These are phyloP conservation scores for Cyclotella atomus DNA, from an alignment of 108 stramenopile species.

Conservation along the genomic window DNA sequence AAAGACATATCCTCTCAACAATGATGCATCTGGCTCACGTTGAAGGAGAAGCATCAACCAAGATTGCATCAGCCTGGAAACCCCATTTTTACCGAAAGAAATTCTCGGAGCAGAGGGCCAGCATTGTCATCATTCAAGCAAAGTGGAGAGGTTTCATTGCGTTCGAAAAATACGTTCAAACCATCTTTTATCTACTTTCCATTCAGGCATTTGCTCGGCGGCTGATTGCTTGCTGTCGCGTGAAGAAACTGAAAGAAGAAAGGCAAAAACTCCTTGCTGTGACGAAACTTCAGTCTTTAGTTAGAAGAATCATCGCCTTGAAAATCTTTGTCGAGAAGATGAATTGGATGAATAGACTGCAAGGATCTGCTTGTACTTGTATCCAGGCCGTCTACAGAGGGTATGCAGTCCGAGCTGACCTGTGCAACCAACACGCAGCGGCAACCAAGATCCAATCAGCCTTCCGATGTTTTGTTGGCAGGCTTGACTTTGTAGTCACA, in stretches of 20 bases:
- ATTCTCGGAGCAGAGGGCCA: neutral
- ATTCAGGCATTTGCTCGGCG: constrained; percentile 51
- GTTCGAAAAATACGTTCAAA: constrained; percentile 48
- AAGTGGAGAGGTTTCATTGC: constrained; percentile 41
- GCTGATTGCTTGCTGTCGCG: constrained; percentile 14
- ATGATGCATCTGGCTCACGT: neutral
- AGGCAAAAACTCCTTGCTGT: neutral
- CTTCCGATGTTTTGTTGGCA: constrained; percentile 3
- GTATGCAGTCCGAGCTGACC: neutral
- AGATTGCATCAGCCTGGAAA: neutral
- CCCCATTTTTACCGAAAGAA: neutral
- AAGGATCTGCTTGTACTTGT: constrained; percentile 2
- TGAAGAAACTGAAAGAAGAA: neutral
- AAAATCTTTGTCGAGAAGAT: neutral
- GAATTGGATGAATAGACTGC: neutral
- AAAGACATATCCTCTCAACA: neutral
- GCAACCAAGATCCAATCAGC: constrained; percentile 32
- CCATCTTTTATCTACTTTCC: constrained; percentile 58
- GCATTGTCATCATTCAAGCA: constrained; percentile 5
- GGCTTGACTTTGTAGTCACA: constrained; percentile 13
- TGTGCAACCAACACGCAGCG: constrained; percentile 8
- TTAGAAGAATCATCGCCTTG: neutral
- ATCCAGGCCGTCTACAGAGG: constrained; percentile 18
- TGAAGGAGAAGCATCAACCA: neutral
- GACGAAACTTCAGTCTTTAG: neutral